Percentiles rank a stretch among this genome's conserved stretches.
These are phyloP conservation scores for Petunia axillaris DNA, from an alignment of 257 asterid genomes.

Conservation along the genomic window DNA sequence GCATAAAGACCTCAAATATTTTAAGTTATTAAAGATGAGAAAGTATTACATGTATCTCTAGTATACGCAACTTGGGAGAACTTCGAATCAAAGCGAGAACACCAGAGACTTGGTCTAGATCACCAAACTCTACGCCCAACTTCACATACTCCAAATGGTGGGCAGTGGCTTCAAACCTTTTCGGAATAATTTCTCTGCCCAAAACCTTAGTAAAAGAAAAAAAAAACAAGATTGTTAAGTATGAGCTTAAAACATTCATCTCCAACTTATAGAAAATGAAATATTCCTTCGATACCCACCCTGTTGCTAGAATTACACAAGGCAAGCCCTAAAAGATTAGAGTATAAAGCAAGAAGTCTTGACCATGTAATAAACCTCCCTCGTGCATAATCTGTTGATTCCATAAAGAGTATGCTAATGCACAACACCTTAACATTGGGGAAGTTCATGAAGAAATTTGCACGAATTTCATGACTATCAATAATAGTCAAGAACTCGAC, in stretches of 20 bases:
- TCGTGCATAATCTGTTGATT: neutral
- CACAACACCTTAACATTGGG: neutral
- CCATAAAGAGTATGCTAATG: neutral
- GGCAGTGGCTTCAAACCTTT: neutral
- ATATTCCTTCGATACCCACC: neutral
- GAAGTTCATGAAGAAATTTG: too few relatives aligned
- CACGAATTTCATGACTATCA: neutral
- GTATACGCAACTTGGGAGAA: neutral
- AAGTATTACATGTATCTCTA: neutral
- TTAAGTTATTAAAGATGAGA: neutral
- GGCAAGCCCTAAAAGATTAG: neutral
- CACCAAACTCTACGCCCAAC: neutral
- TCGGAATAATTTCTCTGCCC: neutral
- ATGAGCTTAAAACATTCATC: neutral
- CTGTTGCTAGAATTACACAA: neutral
- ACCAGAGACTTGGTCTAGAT: neutral
- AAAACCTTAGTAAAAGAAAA: constrained; percentile 1
- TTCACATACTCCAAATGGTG: neutral
- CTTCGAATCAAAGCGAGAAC: constrained; percentile 18
- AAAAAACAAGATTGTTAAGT: neutral
- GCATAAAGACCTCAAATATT: neutral
- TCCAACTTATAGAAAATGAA: neutral
- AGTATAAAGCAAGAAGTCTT: neutral
- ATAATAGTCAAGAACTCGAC: neutral
- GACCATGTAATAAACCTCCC: constrained; percentile 6